Evolutionary conservation across 306 rosid genomes (phyloP).

Genomic region (Cucurbita maxima): DNA sequence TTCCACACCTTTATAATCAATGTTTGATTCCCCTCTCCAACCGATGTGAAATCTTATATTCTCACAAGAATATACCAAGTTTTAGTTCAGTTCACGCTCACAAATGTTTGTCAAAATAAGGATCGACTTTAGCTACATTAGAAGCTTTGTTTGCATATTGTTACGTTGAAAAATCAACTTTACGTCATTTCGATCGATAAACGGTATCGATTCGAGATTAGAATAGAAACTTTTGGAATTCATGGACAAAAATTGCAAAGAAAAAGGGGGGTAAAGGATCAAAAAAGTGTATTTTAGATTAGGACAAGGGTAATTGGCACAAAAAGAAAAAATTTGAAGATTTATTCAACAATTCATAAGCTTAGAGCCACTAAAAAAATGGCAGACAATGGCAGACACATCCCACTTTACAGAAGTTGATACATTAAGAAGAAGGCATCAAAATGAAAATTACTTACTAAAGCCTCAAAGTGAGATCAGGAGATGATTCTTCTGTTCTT

Average conservation of each 20-base stretch:
- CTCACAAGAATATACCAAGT: neutral
- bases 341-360: neutral
- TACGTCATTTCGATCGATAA: neutral
- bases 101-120: neutral
- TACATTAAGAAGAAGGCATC: neutral
- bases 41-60: neutral
- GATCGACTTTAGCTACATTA: neutral
- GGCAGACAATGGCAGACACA: slow-evolving; percentile 2
- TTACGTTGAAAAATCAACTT: neutral
- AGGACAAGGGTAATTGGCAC: neutral
- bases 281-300: neutral
- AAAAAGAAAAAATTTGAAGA: neutral
- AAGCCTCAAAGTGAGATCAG: slow-evolving; percentile 78
- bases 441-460: slow-evolving; percentile 10
- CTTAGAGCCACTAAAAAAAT: slow-evolving; percentile 2
- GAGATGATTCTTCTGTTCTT: slow-evolving; percentile 31
- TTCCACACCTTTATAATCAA: too few relatives aligned
- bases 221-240: neutral
- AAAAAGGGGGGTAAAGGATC: neutral
- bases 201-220: neutral
- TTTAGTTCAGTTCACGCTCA: neutral
- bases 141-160: neutral
- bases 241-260: neutral
- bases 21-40: too few relatives aligned
- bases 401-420: slow-evolving; percentile 7